Percentiles rank a stretch among this genome's conserved stretches.
Evolutionary conservation across 352 stramenopile species (phyloP).

Genomic region (Phytophthora kernoviae): DNA sequence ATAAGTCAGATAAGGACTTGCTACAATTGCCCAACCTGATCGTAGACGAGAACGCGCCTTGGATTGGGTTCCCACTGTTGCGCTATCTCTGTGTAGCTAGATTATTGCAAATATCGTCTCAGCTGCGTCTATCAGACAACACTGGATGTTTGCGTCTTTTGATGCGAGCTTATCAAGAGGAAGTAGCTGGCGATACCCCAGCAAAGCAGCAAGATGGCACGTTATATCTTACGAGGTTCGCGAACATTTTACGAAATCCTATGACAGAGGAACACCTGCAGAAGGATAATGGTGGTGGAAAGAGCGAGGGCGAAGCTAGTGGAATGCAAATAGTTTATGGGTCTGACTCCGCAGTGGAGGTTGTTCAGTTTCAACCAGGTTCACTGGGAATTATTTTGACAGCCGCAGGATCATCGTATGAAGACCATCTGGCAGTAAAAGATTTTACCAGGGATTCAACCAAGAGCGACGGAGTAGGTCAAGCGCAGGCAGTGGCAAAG

Average conservation of each 20-base stretch:
- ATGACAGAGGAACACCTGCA: slow-evolving; percentile 40
- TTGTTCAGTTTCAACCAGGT: slow-evolving; percentile 66
- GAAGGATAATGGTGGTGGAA: slow-evolving; percentile 1
- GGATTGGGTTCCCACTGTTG: slow-evolving; percentile 71
- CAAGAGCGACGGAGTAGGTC: slow-evolving; percentile 36
- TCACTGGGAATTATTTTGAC: slow-evolving; percentile 79
- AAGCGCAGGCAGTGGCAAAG: slow-evolving; percentile 70
- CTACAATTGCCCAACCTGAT: slow-evolving; percentile 41
- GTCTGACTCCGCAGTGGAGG: slow-evolving; percentile 35
- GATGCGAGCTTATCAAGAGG: slow-evolving; percentile 62
- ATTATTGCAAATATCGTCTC: slow-evolving; percentile 57
- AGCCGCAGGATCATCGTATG: slow-evolving; percentile 47
- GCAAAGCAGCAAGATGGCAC: slow-evolving; percentile 17
- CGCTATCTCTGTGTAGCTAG: slow-evolving; percentile 73
- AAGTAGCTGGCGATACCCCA: slow-evolving; percentile 6
- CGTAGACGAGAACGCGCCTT: slow-evolving; percentile 24
- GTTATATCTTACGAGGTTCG: slow-evolving; percentile 48
- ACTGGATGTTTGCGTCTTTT: slow-evolving; percentile 75
- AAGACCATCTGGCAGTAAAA: slow-evolving; percentile 72
- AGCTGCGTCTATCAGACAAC: slow-evolving; percentile 63
- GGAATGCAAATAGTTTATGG: background rate
- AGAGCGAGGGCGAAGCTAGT: too few species aligned
- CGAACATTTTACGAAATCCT: slow-evolving; percentile 66
- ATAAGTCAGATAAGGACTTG: slow-evolving; percentile 42
- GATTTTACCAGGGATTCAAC: slow-evolving; percentile 60